Base-by-base conservation (phyloP, 345 rosid species). In the Linum trigynum region DNA sequence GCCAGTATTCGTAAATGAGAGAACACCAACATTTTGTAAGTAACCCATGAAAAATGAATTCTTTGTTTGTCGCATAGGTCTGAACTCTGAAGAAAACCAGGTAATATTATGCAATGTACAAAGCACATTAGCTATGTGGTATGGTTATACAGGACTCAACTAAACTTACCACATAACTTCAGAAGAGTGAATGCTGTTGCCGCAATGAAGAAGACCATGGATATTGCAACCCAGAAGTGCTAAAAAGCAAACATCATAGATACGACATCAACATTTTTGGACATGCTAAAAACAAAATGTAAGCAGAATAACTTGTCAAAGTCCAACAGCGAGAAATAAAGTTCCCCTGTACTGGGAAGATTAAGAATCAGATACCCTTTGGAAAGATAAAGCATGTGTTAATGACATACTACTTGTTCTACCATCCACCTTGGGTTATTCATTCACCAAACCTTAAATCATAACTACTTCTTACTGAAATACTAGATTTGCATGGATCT, bases 141-240 rank as follows among this genome's bases (percentile, higher is more conserved):
- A 51, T 15, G 32, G 8, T 17, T 1, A 36, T 2, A 42, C 12
- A 53, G n/a, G 58, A 57, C 37, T 38, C 15, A n/a, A 38, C 39
- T 32, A 2, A 64, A 72, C 88, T 78, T 83, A 92, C 98, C 96
- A 53, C 87, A 86, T 74, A 92, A 73, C 75, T 92, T 92, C 64
- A 92, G 86, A 65, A 89, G 91, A 59, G 96, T 92, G 78, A 92
- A 89, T 62, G 83, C 72, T 56, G 96, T 83, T 9, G 95, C 98
- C 43, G 92, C 96, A 66, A 89, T 81, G 81, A 89, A 78, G 89
- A 92, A 89, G 75, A 92, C 86, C 95, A 83, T 86, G 45, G 96
- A 86, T 82, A 89, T 92, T 38, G 91, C 89, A 69, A 92, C 87
- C 96, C 95, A 89, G 38, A 92, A 92, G 72, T 92, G 96, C 98